phyloP scores from a whole-genome alignment of 2,329 filamentous ascomycete species.

The Verticillium longisporum region DNA sequence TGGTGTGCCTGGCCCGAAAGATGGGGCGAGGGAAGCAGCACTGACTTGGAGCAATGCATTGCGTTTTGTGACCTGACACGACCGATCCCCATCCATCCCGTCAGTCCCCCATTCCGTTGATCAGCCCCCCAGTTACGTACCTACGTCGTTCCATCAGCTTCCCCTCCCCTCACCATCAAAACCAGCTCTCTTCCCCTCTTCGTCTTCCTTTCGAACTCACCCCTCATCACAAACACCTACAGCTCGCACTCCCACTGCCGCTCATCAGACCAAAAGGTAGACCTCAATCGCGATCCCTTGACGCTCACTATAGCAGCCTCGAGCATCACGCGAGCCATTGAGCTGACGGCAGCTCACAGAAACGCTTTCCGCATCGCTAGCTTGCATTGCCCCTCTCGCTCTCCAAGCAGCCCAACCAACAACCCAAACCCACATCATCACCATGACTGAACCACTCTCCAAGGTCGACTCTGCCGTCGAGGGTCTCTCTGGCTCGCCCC shows the following conservation, averaged over 20 bases:
- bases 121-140: neutral
- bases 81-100: neutral
- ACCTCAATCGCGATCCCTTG: neutral
- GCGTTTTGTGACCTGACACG: neutral
- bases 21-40: neutral
- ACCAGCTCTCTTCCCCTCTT: neutral
- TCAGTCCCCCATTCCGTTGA: neutral
- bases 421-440: slow-evolving; percentile 10
- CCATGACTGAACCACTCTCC: slow-evolving; percentile 54
- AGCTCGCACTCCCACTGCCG: neutral
- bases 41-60: neutral
- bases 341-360: neutral
- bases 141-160: neutral
- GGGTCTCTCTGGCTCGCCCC: slow-evolving; percentile 63
- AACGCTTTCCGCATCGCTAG: neutral
- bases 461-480: slow-evolving; percentile 92
- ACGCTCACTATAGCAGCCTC: neutral
- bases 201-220: neutral
- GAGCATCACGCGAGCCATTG: neutral
- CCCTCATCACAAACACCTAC: slow-evolving; percentile 17
- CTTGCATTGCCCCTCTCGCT: neutral
- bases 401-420: neutral
- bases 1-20: neutral
- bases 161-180: neutral
- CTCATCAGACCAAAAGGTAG: slow-evolving; percentile 9